These are phyloP conservation scores for Aspergillus indologenus DNA, from an alignment of 495 filamentous ascomycete genomes.

Conservation along the genomic window DNA sequence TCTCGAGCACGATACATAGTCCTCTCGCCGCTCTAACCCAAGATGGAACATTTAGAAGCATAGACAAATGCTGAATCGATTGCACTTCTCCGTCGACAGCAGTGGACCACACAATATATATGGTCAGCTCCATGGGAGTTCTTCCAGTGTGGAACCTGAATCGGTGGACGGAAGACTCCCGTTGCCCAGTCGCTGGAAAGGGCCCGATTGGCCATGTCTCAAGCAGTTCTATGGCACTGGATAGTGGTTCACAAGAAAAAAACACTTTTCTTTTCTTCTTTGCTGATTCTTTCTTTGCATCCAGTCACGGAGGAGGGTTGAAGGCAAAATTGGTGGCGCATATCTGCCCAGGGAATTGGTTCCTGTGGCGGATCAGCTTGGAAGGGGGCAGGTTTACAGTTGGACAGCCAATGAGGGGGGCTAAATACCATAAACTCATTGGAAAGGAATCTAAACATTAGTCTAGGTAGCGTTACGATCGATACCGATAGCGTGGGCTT, in stretches of 20 bases:
- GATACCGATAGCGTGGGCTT: neutral
- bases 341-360: neutral
- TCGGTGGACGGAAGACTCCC: too few relatives aligned
- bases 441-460: too few relatives aligned
- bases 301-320: neutral
- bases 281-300: neutral
- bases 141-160: neutral
- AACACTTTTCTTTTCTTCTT: neutral
- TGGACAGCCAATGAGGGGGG: too few relatives aligned
- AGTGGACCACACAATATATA: neutral
- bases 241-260: neutral
- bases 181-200: neutral
- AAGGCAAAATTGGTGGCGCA: neutral
- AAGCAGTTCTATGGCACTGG: neutral
- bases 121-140: neutral
- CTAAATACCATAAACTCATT: too few relatives aligned
- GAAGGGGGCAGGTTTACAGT: too few relatives aligned
- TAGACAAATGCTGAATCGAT: neutral
- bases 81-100: neutral
- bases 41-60: neutral
- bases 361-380: too few relatives aligned
- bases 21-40: neutral
- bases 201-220: slow-evolving; percentile 3
- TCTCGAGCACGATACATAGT: neutral
- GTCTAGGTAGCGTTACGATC: too few relatives aligned